Percentiles rank a stretch among this genome's conserved stretches.
Evolutionary conservation across 495 filamentous ascomycete genomes (phyloP).

Genomic region (Tuber calosporum): DNA sequence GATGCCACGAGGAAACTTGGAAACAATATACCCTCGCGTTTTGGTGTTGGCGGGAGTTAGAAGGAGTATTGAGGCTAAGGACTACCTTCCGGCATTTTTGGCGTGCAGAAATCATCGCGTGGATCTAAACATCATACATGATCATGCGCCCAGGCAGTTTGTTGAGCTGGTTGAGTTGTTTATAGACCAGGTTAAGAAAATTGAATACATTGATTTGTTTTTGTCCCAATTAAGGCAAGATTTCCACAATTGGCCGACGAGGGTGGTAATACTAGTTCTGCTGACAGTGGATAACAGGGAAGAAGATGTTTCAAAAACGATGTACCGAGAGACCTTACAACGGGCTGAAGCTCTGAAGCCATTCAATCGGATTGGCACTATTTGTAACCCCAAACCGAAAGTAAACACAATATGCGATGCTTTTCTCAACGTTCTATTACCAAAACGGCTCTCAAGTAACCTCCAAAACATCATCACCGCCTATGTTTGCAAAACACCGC

Average conservation of each 20-base stretch:
- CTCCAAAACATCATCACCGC: conserved; percentile 91
- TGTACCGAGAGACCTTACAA: conserved; percentile 76
- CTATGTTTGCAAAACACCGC: conserved; percentile 84
- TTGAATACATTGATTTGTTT: conserved; percentile 83
- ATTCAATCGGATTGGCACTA: conserved; percentile 18
- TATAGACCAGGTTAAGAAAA: conserved; percentile 75
- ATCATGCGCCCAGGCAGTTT: conserved; percentile 78
- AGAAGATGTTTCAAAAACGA: conserved; percentile 87
- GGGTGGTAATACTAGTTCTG: conserved; percentile 5
- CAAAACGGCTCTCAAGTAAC: conserved; percentile 57
- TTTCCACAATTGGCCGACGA: neutral
- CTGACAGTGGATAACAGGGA: conserved; percentile 51
- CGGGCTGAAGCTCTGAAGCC: conserved; percentile 39
- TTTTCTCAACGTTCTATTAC: conserved; percentile 58
- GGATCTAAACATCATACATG: conserved; percentile 97
- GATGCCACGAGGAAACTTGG: conserved; percentile 90
- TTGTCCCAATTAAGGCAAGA: conserved; percentile 76
- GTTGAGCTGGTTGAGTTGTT: conserved; percentile 67
- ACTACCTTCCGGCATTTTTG: conserved; percentile 77
- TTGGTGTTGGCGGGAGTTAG: conserved; percentile 85
- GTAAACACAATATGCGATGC: conserved; percentile 85
- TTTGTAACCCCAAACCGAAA: conserved; percentile 50
- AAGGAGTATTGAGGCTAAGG: conserved; percentile 63
- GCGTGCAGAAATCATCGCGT: conserved; percentile 87
- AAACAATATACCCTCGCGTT: conserved; percentile 89